Evolutionary conservation across 2,329 filamentous ascomycete genomes (phyloP).

Genomic region (Ophiosphaerella herpotricha): DNA sequence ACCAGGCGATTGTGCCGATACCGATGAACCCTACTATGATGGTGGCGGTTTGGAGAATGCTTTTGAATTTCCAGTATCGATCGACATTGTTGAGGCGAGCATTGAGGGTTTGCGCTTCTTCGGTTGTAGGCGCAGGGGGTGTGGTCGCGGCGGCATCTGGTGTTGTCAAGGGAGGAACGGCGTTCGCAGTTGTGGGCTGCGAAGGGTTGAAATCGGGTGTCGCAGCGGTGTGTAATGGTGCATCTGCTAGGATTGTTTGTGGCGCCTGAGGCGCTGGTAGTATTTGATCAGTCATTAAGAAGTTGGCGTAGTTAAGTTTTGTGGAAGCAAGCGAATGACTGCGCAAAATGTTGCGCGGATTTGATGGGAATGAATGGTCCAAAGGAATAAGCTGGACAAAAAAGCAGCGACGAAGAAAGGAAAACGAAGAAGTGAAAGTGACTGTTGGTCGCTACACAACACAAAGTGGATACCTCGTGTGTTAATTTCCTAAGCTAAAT

Average conservation of each 20-base stretch:
- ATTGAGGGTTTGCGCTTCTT: conserved; percentile 20
- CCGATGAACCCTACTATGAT: conserved; percentile 37
- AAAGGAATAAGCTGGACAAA: background rate
- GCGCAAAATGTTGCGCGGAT: conserved; percentile 1
- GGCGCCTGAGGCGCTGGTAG: conserved; percentile 5
- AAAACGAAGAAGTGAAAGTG: background rate
- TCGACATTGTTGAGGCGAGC: conserved; percentile 34
- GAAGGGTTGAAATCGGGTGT: conserved; percentile 2
- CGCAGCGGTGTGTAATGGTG: conserved; percentile 1
- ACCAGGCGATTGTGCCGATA: conserved; percentile 37
- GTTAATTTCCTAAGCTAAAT: too few relatives aligned
- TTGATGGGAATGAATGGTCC: background rate
- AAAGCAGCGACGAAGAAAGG: background rate
- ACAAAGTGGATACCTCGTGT: too few relatives aligned
- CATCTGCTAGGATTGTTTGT: background rate
- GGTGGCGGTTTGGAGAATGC: conserved; percentile 22
- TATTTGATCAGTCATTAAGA: conserved; percentile 13
- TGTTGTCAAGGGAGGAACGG: conserved; percentile 1
- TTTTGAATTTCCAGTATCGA: conserved; percentile 40
- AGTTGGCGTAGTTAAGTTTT: conserved; percentile 5
- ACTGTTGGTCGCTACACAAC: too few relatives aligned
- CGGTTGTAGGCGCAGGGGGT: conserved; percentile 1
- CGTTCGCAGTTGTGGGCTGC: conserved; percentile 5
- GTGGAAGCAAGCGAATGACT: conserved; percentile 3
- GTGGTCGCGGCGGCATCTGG: conserved; percentile 4